Percentiles rank a stretch among this genome's conserved stretches.
Evolutionary conservation across 2,329 filamentous ascomycete species (phyloP).

Genomic region (Cercospora sp.): DNA sequence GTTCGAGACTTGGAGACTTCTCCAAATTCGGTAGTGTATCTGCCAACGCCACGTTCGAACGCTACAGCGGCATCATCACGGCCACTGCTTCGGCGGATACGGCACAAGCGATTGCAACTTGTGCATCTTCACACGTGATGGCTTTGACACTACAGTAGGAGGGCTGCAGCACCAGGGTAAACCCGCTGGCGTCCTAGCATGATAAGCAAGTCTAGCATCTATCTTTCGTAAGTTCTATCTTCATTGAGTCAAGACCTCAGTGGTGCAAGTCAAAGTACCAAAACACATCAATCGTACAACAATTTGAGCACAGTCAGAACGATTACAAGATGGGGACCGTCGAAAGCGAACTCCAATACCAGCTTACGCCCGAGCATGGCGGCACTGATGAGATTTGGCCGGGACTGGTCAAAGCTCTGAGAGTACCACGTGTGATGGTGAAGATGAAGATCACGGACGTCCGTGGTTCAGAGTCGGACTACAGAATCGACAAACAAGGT

Average conservation of each 20-base stretch:
- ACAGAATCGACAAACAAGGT: conserved; percentile 15
- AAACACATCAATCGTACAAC: background rate
- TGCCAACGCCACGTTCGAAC: background rate
- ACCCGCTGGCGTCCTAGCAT: no score
- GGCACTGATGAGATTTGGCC: conserved; percentile 17
- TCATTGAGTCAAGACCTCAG: background rate
- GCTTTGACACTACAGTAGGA: background rate
- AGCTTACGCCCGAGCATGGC: conserved; percentile 14
- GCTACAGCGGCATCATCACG: background rate
- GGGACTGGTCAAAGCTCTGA: conserved; percentile 15
- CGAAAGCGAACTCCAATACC: conserved; percentile 14
- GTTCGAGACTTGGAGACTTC: background rate
- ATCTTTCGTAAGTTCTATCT: background rate
- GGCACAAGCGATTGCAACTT: background rate
- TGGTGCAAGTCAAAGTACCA: background rate
- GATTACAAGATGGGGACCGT: conserved; percentile 6
- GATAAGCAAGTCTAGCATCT: background rate
- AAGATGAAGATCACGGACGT: conserved; percentile 13
- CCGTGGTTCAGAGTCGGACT: conserved; percentile 6
- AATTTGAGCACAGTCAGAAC: background rate
- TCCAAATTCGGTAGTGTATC: background rate
- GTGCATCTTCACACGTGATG: background rate
- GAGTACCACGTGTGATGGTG: conserved; percentile 14
- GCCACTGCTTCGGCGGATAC: background rate
- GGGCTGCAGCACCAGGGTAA: background rate